Evolutionary conservation across 2,329 filamentous ascomycete genomes (phyloP), one percentile per base, ranked within the genome.

Genomic region (Penicillium freii): DNA sequence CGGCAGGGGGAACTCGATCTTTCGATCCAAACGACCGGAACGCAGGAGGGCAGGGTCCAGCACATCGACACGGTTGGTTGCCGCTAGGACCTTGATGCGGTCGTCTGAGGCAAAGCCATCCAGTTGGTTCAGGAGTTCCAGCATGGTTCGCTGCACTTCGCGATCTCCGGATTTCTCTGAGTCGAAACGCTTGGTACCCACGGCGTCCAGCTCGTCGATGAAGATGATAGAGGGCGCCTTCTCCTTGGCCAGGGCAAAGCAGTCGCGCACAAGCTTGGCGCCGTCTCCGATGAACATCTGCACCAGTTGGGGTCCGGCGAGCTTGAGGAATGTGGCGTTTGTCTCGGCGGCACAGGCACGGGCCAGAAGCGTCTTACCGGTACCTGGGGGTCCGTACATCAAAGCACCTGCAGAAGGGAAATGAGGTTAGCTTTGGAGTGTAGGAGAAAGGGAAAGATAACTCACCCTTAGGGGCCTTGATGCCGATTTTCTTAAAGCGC

Each of bases 221-320:
- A 99, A 99, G 77, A 99, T 99, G 76, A 99, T 99, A 57, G 94
- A 92, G 0, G 94, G 95, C 0, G 94, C 94, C 82, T 99, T 99
- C 78, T 99, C 94, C 77, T 99, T 99, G 53, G 94, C 94, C 15
- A 99, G 82, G 2, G 94, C 94, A 74, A 99, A 99, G 78, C 91
- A 96, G 79, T 99, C 94, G 58, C 94, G 90, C 42, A 99, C 94
- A 31, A 99, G 85, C 79, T 99, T 99, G 43, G 95, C 94, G 70
- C 94, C 94, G 67, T 99, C 95, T 74, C 94, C 94, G 40, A 99
- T 99, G 76, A 97, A 99, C 94, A 97, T 99, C 76, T 99, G 94
- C 31, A 99, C 94, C 39, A 99, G 86, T 78, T 99, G 94, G 5
- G 95, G 94, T 50, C 94, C 94, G 59, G 94, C 94, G 56, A 99